Evolutionary conservation across 202 grass and related monocot genomes (phyloP).

Genomic region (Brachypodium distachyon): DNA sequence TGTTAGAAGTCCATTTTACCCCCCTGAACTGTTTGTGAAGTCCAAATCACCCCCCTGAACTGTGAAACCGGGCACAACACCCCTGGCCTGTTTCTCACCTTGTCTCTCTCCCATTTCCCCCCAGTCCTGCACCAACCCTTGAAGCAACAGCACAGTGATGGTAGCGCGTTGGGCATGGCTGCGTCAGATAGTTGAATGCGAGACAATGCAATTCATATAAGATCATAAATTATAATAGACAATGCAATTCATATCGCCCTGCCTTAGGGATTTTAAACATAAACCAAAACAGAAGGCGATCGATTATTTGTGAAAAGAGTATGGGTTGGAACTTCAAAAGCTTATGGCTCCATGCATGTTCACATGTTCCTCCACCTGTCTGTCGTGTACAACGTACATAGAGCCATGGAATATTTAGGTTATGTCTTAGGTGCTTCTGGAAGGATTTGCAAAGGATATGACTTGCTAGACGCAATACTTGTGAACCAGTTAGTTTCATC

Average conservation of each 20-base stretch:
- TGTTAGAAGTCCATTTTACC: background rate
- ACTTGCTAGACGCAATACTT: background rate
- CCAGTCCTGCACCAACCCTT: too few species aligned
- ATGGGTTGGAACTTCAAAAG: background rate
- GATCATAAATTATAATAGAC: background rate
- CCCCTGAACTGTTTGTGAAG: too few species aligned
- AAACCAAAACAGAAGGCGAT: background rate
- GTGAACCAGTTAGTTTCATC: background rate
- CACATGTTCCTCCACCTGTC: background rate
- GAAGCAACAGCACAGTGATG: too few species aligned
- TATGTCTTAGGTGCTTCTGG: background rate
- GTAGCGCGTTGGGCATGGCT: too few species aligned
- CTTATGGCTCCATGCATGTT: background rate
- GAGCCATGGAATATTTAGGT: background rate
- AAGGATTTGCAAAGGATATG: background rate
- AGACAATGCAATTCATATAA: too few species aligned
- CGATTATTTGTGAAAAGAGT: background rate
- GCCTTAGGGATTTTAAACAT: background rate
- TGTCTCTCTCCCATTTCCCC: too few species aligned
- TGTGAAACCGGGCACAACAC: too few species aligned
- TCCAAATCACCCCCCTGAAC: too few species aligned
- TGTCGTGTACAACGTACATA: background rate
- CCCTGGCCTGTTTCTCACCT: too few species aligned
- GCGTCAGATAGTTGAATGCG: too few species aligned
- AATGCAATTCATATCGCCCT: background rate